phyloP scores from a whole-genome alignment of 352 stramenopile genomes.

The Phytophthora tubulina region DNA sequence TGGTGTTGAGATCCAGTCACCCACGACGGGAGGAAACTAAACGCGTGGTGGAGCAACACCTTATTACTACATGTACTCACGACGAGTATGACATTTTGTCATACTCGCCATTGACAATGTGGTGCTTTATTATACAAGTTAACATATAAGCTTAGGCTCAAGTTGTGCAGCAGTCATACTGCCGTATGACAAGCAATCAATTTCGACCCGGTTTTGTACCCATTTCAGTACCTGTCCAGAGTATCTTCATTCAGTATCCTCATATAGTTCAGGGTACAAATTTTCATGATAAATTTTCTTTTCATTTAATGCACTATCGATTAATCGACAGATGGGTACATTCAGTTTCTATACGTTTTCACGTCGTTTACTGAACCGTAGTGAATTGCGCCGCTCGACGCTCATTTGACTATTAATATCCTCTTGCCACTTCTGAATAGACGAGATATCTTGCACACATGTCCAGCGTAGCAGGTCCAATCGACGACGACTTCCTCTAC shows the following conservation, averaged over 20 bases:
- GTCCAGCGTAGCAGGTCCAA: constrained; percentile 2
- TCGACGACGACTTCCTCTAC: constrained; percentile 11
- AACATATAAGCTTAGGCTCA: not conserved
- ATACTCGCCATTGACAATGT: too few relatives aligned
- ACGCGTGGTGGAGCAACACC: not conserved
- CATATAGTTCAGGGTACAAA: not conserved
- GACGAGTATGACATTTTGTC: not conserved
- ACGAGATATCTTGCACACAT: constrained; percentile 12
- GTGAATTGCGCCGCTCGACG: not conserved
- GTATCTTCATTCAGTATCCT: constrained; percentile 14
- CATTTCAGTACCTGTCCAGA: not conserved
- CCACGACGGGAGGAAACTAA: not conserved
- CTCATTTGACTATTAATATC: not conserved
- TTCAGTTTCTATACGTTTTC: not conserved
- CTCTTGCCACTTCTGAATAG: not conserved
- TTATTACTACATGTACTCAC: not conserved
- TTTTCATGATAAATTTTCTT: not conserved
- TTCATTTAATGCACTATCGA: not conserved
- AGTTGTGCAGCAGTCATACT: not conserved
- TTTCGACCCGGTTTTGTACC: not conserved
- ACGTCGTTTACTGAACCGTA: not conserved
- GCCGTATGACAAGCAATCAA: too few relatives aligned
- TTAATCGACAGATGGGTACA: constrained; percentile 1
- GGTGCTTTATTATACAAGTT: too few relatives aligned
- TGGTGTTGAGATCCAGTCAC: constrained; percentile 1